Evolutionary conservation across 2,329 filamentous ascomycete species (phyloP).

Genomic region (Macrophomina phaseolina): DNA sequence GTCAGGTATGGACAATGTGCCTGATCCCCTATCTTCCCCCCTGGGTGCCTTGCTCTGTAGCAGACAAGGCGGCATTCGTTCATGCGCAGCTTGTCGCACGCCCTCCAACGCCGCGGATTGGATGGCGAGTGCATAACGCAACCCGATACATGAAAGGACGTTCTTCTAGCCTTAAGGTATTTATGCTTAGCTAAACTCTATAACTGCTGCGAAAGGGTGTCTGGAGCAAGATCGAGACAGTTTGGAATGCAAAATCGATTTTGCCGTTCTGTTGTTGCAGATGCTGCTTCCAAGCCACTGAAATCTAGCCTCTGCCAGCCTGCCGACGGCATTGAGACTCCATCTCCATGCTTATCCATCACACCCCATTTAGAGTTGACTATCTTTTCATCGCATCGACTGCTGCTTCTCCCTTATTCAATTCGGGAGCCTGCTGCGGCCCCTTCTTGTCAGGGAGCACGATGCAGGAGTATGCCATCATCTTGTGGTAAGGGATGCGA

Average conservation of each 20-base stretch:
- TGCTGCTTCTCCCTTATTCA: neutral
- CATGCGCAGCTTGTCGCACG: neutral
- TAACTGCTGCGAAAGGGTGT: neutral
- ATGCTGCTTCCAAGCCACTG: neutral
- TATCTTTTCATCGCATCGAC: neutral
- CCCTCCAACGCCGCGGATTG: neutral
- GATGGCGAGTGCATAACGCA: neutral
- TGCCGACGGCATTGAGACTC: too few species aligned
- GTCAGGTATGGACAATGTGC: neutral
- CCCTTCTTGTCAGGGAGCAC: neutral
- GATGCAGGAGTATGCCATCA: neutral
- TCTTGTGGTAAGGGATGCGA: neutral
- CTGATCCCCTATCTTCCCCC: neutral
- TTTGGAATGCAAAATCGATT: neutral
- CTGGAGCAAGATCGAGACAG: neutral
- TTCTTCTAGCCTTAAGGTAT: conserved; percentile 2
- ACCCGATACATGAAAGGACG: neutral
- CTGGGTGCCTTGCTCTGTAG: neutral
- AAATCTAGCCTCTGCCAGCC: neutral
- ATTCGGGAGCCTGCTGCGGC: neutral
- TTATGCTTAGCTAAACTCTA: neutral
- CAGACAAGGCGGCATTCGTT: neutral
- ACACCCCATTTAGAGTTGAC: neutral
- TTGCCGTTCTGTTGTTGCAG: neutral
- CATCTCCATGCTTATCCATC: neutral